A percentile compares a stretch with the other conserved stretches of the same genome.
Conservation (phyloP, 2,329 filamentous ascomycete species). For the Lecanicillium sp. region DNA sequence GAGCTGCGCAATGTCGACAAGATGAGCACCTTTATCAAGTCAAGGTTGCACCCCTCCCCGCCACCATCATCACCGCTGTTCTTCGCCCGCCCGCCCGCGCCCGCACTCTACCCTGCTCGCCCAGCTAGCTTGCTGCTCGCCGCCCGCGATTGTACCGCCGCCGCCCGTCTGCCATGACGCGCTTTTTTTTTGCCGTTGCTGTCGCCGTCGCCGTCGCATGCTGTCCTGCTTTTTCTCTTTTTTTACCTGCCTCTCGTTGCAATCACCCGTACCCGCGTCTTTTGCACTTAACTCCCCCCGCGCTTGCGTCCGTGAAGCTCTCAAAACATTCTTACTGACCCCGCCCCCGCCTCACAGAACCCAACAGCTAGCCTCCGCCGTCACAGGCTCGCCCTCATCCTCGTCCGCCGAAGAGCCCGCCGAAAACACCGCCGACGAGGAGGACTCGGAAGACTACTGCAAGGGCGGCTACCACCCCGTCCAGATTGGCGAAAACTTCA, state of each 20-base stretch:
- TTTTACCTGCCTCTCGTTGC: not conserved
- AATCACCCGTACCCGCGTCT: no score
- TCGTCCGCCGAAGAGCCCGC: slow-evolving; percentile 76
- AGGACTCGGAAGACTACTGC: slow-evolving; percentile 98
- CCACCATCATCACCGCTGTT: slow-evolving; percentile 8
- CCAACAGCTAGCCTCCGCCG: slow-evolving; percentile 49
- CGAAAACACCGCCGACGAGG: slow-evolving; percentile 94
- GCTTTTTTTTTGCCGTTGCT: no score
- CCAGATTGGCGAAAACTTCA: slow-evolving; percentile 90
- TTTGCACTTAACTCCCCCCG: no score
- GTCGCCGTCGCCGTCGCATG: no score
- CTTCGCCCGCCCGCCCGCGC: no score
- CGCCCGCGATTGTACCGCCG: not conserved
- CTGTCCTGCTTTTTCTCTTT: not conserved
- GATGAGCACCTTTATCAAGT: slow-evolving; percentile 15
- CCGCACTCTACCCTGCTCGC: not conserved
- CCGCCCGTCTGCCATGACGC: no score
- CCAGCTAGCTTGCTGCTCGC: not conserved
- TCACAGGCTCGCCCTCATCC: slow-evolving; percentile 69
- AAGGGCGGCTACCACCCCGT: slow-evolving; percentile 98
- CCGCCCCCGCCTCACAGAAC: slow-evolving; percentile 35
- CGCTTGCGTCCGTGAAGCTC: slow-evolving; percentile 1
- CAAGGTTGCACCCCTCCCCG: slow-evolving; percentile 12
- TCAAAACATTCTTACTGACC: slow-evolving; percentile 18
- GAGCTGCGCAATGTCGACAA: slow-evolving; percentile 15